Evolutionary conservation across 371 early-diverging fungal species (phyloP), one percentile per base, ranked within the genome.

Genomic region (Mucor piriformis): DNA sequence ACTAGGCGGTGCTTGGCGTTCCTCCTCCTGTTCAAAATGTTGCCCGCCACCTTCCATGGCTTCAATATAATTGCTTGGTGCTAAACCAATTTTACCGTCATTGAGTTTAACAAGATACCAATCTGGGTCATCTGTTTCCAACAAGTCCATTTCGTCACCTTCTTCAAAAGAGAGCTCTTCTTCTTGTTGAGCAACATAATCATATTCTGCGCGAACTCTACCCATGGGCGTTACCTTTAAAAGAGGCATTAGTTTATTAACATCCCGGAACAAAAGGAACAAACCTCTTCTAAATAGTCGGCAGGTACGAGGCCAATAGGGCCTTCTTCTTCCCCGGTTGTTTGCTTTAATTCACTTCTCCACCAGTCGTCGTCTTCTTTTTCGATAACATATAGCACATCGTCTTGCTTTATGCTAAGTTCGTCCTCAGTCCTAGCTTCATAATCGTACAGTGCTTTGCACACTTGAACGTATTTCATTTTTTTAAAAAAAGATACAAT

Each of bases 361-460:
- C 87, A 88, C 92, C 93, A 93, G 51, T 91, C 92, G 12, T 84
- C 83, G 79, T 91, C 91, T 67, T 81, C 82, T 71, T 83, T 85
- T 43, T 90, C 88, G 52, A 90, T 68, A 43, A 91, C 75, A 69
- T 91, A 92, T 21, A 92, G 62, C 50, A 89, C 70, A 67, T 88
- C 84, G 65, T 87, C 88, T 67, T 97, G 94, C 32, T 77, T 71
- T 61, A 97, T 83, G 44, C 78, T 73, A 54, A 96, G 77, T 76
- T 96, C 97, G 51, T 95, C 96, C 64, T 87, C 89, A 33, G 89
- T 91, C 40, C 85, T 81, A 27, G 96, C 90, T 44, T 84, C 84
- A 74, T 96, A 97, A 67, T 90, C 89, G 65, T 79, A 79, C 35
- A 76, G 64, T 51, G 77, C 68, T 66, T 73, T 70, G 49, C 72